Evolutionary conservation across 441 rosid genomes (phyloP).

Genomic region (Bocquillonia castaneifolia): DNA sequence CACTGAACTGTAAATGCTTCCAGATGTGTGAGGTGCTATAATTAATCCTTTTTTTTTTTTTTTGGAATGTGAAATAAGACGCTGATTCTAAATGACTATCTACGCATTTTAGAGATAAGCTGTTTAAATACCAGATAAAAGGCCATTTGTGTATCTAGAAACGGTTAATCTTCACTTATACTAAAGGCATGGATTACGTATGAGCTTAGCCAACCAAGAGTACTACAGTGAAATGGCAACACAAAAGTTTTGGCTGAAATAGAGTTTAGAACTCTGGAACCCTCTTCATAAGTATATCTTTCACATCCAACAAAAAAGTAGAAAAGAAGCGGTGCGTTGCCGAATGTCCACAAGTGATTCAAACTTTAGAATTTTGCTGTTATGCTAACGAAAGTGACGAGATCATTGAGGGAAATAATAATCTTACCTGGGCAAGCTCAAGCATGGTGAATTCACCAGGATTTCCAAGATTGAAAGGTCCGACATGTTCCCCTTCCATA

Average conservation of each 20-base stretch:
- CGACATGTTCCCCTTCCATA: slow-evolving; percentile 95
- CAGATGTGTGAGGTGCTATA: background rate
- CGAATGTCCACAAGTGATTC: too few species aligned
- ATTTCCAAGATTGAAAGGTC: slow-evolving; percentile 94
- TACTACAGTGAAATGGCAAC: background rate
- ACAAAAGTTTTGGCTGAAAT: background rate
- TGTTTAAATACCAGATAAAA: background rate
- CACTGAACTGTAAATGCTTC: background rate
- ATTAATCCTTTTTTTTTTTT: background rate
- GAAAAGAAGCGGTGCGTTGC: background rate
- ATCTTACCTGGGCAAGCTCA: slow-evolving; percentile 76
- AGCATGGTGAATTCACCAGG: slow-evolving; percentile 99
- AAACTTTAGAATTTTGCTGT: background rate
- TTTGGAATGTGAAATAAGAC: background rate
- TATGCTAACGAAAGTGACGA: background rate
- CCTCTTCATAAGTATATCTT: background rate
- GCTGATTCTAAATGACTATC: background rate
- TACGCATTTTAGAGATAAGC: background rate
- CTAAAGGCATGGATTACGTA: background rate
- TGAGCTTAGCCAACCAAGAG: background rate
- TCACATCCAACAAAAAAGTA: background rate
- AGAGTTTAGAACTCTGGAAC: background rate
- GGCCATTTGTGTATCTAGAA: background rate
- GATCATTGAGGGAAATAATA: background rate
- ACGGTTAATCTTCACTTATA: background rate